Evolutionary conservation across 2,329 filamentous ascomycete species (phyloP), one percentile per base, ranked within the genome.

Genomic region (Aspergillus sp.): DNA sequence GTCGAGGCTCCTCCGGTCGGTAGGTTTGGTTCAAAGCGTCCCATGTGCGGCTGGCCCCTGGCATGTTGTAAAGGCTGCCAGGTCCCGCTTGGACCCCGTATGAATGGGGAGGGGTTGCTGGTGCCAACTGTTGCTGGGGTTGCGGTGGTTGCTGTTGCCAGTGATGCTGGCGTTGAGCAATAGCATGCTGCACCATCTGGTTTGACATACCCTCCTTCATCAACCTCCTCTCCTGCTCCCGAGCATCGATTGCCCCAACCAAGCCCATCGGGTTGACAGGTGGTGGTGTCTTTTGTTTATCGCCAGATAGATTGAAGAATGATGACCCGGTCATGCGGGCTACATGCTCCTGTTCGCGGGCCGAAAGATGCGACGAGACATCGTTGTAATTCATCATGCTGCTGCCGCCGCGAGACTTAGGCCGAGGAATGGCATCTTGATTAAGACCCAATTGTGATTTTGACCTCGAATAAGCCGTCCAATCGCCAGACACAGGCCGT

Each of bases 291-390:
- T 81, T 82, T 61, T 79, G 78, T 51, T 81, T 80, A 50, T 82
- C 82, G 39, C 70, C 74, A 4, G 82, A 83, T 70, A 96, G 79
- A 58, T 84, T 86, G 65, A 96, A 84, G 50, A 96, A 79, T 0
- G 92, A 90, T 0, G 86, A 87, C 1, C 90, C 90, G 0, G 91
- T 96, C 65, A 91, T 81, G 39, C 90, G 86, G 9, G 92, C 90
- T n/a, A 96, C 84, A 64, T 96, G 89, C 74, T 96, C 91, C 71
- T 96, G 92, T 73, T 96, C 92, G 15, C 89, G 86, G 17, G 92
- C 92, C 19, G 90, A 92, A n/a, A 96, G 80, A 57, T 88, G 84
- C 0, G 78, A 76, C 8, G 83, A 81, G 23, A 82, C 75, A 62
- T 85, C 81, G 49, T 79, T 78, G 25, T 76, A 72, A 47, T 78